A percentile compares a stretch with the other conserved stretches of the same genome.
These are phyloP conservation scores for Aspergillus sp. DNA, from an alignment of 2,329 filamentous ascomycete genomes.

Conservation along the genomic window DNA sequence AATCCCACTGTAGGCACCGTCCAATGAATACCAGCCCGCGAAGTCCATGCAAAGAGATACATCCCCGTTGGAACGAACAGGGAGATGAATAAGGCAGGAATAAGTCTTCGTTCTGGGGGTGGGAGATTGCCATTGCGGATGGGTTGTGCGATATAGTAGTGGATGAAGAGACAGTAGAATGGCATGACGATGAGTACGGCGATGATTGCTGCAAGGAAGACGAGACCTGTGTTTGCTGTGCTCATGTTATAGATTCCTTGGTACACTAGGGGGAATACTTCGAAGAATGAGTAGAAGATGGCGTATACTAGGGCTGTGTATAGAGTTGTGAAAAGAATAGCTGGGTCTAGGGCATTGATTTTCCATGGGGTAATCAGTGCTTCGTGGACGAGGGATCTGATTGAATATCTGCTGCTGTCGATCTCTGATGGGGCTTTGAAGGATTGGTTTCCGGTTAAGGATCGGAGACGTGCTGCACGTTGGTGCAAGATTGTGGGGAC, in stretches of 20 bases:
- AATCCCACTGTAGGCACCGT: slow-evolving; percentile 34
- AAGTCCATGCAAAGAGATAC: slow-evolving; percentile 43
- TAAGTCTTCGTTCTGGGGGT: slow-evolving; percentile 48
- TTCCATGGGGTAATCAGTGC: slow-evolving; percentile 59
- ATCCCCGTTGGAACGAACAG: slow-evolving; percentile 54
- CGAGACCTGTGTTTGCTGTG: slow-evolving; percentile 52
- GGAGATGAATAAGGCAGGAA: slow-evolving; percentile 49
- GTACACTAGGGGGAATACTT: slow-evolving; percentile 63
- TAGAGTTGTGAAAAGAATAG: slow-evolving; percentile 57
- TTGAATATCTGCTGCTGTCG: too few species aligned
- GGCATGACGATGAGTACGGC: slow-evolving; percentile 49
- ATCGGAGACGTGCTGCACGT: slow-evolving; percentile 56
- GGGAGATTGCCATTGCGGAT: slow-evolving; percentile 30
- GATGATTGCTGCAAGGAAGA: slow-evolving; percentile 57
- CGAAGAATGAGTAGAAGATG: slow-evolving; percentile 54
- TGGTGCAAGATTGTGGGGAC: slow-evolving; percentile 56
- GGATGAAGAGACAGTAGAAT: slow-evolving; percentile 49
- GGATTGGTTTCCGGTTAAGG: too few species aligned
- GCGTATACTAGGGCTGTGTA: slow-evolving; percentile 57
- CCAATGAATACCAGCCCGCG: slow-evolving; percentile 19
- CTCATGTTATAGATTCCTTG: slow-evolving; percentile 55
- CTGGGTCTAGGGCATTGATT: slow-evolving; percentile 58
- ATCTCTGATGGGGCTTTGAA: too few species aligned
- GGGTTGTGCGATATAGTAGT: slow-evolving; percentile 18
- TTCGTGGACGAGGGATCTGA: slow-evolving; percentile 26